These are phyloP conservation scores for Colletotrichum coccodes DNA, from an alignment of 2,329 filamentous ascomycete genomes.

Conservation along the genomic window DNA sequence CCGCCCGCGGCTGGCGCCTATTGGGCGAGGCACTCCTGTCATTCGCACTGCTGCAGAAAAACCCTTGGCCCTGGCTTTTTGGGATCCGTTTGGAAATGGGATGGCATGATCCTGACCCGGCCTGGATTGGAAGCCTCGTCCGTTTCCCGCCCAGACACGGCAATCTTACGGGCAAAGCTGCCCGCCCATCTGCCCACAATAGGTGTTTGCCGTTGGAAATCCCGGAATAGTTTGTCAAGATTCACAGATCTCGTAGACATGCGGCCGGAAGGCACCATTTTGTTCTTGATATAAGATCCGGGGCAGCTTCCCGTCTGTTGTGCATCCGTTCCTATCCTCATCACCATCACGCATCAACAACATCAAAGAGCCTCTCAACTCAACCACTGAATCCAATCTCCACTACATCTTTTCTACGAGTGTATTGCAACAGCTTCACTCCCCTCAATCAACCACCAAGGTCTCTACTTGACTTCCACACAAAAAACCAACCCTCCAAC, in stretches of 20 bases:
- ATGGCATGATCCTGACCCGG: constrained; percentile 28
- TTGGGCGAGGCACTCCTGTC: constrained; percentile 20
- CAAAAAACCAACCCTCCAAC: constrained; percentile 3
- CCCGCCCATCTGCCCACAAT: constrained; percentile 34
- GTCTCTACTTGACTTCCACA: constrained; percentile 2
- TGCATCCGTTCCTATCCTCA: constrained; percentile 23
- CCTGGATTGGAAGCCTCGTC: constrained; percentile 23
- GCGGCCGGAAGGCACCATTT: neutral
- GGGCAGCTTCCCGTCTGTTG: constrained; percentile 24
- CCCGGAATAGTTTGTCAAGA: constrained; percentile 15
- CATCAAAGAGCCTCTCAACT: constrained; percentile 28
- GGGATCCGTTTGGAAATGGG: constrained; percentile 22
- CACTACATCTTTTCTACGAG: constrained; percentile 19
- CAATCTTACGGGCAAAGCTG: constrained; percentile 33
- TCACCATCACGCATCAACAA: constrained; percentile 29
- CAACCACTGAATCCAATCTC: constrained; percentile 23
- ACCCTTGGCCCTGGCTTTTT: constrained; percentile 7
- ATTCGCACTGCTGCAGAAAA: constrained; percentile 19
- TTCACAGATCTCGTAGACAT: constrained; percentile 22
- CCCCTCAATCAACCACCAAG: constrained; percentile 21
- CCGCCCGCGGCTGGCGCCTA: constrained; percentile 27
- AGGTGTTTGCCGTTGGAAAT: constrained; percentile 30
- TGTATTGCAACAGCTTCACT: constrained; percentile 21
- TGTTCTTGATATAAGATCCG: constrained; percentile 33
- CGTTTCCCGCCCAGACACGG: constrained; percentile 26